Percentiles rank a stretch among this genome's conserved stretches.
phyloP scores from a whole-genome alignment of 2,329 filamentous ascomycete species.

The Aspergillus sp. region DNA sequence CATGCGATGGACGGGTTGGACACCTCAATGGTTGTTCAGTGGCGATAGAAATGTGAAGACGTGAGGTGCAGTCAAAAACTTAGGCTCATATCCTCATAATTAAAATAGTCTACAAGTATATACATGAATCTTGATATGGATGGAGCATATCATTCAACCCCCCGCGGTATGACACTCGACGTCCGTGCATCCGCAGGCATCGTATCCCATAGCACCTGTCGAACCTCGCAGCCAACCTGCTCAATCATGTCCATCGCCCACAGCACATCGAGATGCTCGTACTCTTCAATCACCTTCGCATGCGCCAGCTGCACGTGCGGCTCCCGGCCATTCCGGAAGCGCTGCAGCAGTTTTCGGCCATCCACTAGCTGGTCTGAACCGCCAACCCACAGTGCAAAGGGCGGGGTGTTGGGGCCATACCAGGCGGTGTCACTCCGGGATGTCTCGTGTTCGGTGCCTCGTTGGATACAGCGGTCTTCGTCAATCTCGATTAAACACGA shows the following conservation, averaged over 20 bases:
- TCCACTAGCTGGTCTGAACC: constrained; percentile 84
- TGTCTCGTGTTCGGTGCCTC: constrained; percentile 9
- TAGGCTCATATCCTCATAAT: no score
- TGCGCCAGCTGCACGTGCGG: constrained; percentile 80
- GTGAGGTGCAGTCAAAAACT: no score
- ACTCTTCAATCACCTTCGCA: constrained; percentile 77
- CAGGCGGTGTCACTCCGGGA: constrained; percentile 59
- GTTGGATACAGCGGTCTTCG: constrained; percentile 32
- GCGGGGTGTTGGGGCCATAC: constrained; percentile 78
- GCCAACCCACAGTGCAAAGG: constrained; percentile 84
- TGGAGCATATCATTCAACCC: constrained; percentile 9
- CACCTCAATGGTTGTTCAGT: no score
- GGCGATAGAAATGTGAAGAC: no score
- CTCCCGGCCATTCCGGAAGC: constrained; percentile 75
- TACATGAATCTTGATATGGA: neutral
- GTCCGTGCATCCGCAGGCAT: constrained; percentile 55
- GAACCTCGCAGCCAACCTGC: constrained; percentile 77
- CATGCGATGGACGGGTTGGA: no score
- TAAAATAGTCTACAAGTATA: neutral
- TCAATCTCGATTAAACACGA: constrained; percentile 62
- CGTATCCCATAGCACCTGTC: constrained; percentile 82
- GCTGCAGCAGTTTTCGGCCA: constrained; percentile 68
- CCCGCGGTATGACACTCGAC: constrained; percentile 59
- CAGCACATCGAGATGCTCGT: constrained; percentile 91
- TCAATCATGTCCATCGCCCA: constrained; percentile 90